Percentiles rank a stretch among this genome's conserved stretches.
phyloP scores from a whole-genome alignment of 108 stramenopile species.

The Cyclotella kingstonii region DNA sequence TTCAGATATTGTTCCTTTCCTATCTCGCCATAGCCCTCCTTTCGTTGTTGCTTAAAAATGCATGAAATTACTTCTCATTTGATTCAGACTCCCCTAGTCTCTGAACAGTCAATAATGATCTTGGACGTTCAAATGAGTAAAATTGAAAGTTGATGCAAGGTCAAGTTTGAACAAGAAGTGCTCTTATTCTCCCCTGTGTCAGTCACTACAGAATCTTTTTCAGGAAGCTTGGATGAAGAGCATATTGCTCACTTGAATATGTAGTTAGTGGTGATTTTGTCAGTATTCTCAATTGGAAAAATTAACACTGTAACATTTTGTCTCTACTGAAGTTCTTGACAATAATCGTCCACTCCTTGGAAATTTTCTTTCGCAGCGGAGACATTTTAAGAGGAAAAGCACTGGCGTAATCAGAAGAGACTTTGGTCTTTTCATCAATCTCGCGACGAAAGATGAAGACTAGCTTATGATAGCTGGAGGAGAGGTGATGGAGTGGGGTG shows the following conservation, averaged over 20 bases:
- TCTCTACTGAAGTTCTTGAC: too few relatives aligned
- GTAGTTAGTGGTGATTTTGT: conserved; percentile 1
- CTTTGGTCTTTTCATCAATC: too few relatives aligned
- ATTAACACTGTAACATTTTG: too few relatives aligned
- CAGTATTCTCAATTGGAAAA: neutral
- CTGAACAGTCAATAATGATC: conserved; percentile 3
- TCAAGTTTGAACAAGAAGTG: conserved; percentile 21
- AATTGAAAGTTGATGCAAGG: conserved; percentile 16
- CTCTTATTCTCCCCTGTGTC: conserved; percentile 21
- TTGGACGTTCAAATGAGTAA: conserved; percentile 14
- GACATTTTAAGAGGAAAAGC: too few relatives aligned
- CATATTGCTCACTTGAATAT: conserved; percentile 12
- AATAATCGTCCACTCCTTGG: too few relatives aligned
- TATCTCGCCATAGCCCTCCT: conserved; percentile 18
- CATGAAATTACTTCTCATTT: neutral
- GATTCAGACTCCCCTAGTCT: conserved; percentile 13
- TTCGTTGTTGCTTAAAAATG: conserved; percentile 14
- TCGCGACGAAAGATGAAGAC: too few relatives aligned
- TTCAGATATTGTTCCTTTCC: conserved; percentile 17
- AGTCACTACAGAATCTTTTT: conserved; percentile 14
- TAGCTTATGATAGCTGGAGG: too few relatives aligned
- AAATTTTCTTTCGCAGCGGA: too few relatives aligned
- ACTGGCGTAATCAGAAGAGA: too few relatives aligned
- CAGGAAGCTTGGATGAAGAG: conserved; percentile 29
- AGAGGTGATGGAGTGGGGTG: too few relatives aligned